phyloP scores from a whole-genome alignment of 768 basidiomycete genomes.

The Filobasidium floriforme region DNA sequence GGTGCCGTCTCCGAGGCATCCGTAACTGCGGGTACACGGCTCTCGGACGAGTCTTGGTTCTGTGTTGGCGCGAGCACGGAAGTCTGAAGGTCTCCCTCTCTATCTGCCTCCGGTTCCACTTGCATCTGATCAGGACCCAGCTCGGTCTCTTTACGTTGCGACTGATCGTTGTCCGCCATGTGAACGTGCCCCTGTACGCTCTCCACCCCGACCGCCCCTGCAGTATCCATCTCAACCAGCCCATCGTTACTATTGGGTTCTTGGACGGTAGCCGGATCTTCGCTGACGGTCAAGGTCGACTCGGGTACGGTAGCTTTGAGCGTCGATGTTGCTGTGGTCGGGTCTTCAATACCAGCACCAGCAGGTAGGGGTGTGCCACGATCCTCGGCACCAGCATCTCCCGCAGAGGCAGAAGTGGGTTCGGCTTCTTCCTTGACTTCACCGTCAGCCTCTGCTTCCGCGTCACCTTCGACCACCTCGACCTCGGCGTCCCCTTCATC shows the following conservation, averaged over 20 bases:
- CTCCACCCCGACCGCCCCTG: neutral
- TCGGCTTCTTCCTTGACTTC: neutral
- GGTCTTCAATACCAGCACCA: neutral
- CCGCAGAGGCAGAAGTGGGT: too few relatives aligned
- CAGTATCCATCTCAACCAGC: neutral
- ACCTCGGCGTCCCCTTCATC: conserved; percentile 11
- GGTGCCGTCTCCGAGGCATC: neutral
- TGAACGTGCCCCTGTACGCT: neutral
- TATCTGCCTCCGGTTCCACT: neutral
- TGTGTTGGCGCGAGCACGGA: neutral
- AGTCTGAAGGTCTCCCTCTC: neutral
- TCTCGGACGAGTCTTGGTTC: neutral
- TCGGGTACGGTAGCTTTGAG: neutral
- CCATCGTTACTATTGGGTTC: neutral
- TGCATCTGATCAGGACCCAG: neutral
- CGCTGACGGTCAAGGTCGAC: neutral
- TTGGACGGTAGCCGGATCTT: neutral
- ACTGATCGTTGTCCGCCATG: neutral
- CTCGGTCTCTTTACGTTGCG: neutral
- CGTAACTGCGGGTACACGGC: neutral
- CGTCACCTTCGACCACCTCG: conserved; percentile 1
- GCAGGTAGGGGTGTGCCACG: neutral
- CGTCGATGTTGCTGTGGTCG: neutral
- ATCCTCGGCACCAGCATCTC: neutral
- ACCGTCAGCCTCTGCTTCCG: neutral